Evolutionary conservation across 2,329 filamentous ascomycete genomes (phyloP), one percentile per base, ranked within the genome.

Genomic region (Trichoderma asperellum): DNA sequence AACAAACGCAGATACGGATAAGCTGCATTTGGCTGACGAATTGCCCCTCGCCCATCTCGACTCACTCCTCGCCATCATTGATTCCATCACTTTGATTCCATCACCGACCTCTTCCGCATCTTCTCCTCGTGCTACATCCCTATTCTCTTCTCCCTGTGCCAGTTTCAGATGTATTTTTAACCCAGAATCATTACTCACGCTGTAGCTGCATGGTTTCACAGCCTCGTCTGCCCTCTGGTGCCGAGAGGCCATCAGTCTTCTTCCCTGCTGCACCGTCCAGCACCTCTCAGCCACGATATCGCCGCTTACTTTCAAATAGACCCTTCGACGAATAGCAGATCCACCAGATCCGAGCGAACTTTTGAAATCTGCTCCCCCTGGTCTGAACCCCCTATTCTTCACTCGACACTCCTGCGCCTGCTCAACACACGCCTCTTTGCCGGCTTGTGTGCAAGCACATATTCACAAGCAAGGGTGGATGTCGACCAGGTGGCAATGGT

Each of bases 401-500:
- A 5, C 27, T 58, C 67, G n/a, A n/a, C 52, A 47, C 40, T 63
- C 32, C 53, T 57, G 40, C 53, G 34, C 49, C 35, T 64, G 29
- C 49, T 62, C 59, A 24, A 64, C 37, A 49, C 67, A 63, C 67
- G 52, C 67, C 67, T 64, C 67, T 47, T 34, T 5, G 27, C 34
- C 55, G 18, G 27, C 55, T 35, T 57, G 52, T 47, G 21, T 40
- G 21, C 35, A 37, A 35, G 40, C 40, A 43, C 12, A 12, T 37
- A 37, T 16, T 47, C 21, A 57, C 16, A 4, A 37, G 29, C 32
- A 58, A 53, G 37, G 55, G 56, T 68, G 24, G 49, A 37, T 11
- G 52, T 49, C 16, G 53, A 32, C 35, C 32, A 59, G 21, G 55
- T 32, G 65, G 69, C 40, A 12, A 76, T 77, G 75, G 74, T 75